Base-by-base conservation (phyloP, 208 protist genomes). In the Tritrichomonas foetus region DNA sequence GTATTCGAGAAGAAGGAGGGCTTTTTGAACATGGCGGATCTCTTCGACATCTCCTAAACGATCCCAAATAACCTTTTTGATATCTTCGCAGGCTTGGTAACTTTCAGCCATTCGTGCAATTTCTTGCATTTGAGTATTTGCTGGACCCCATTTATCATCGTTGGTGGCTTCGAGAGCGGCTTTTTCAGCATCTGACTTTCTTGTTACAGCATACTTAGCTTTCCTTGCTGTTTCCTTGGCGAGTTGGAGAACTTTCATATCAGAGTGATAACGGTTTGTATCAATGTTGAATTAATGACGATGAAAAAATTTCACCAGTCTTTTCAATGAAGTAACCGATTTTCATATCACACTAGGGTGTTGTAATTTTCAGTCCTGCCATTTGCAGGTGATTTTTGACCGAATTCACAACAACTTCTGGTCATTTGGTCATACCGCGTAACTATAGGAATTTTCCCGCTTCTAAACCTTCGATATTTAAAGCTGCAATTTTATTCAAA, bases 81-180 rank as follows among this genome's bases (percentile, higher is more conserved):
- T 33, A 9, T 89, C 47, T 27, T 89, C 78, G 47, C 78, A 89
- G 33, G 25, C 78, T 20, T 57, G 53, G 47, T 89, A 89, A 50
- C 57, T 89, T 20, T 61, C 33, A 20, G 27, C 39, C 41, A 89
- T 61, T 25, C 78, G 3, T n/a, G 47, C 41, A 89, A 89, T 89
- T 89, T 89, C 78, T 89, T 89, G 78, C 78, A 89, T 89, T 89
- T 89, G 78, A 20, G 78, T 61, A 50, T 89, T 89, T 57, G 78
- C 41, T 57, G 78, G 78, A 41, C 78, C 78, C 78, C 78, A 89
- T 39, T 44, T 44, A 27, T 89, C 78, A 49, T 89, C 78, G 22
- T 89, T 89, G 53, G 78, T 89, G 33, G 78, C 78, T 57, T 89
- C 78, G 57, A 53, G 47, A 30, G 44, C 78, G 13, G 44, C 5